Evolutionary conservation across 1,139 yeast species (phyloP).

Genomic region (Blastobotrys serpentis): DNA sequence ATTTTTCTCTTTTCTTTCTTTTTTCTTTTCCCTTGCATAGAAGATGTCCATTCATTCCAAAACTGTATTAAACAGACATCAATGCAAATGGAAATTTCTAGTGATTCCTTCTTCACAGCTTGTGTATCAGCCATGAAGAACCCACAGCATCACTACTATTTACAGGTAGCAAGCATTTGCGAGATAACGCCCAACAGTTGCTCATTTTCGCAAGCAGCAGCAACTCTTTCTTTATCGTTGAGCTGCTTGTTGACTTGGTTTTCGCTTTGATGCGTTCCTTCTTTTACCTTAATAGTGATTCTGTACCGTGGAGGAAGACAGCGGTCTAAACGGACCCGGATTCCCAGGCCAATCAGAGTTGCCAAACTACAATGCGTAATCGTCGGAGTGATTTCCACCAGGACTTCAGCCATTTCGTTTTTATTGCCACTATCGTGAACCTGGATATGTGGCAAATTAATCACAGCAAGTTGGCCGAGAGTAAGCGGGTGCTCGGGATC

Average conservation of each 20-base stretch:
- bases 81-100: too few relatives aligned
- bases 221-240: slow-evolving; percentile 95
- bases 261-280: slow-evolving; percentile 95
- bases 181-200: slow-evolving; percentile 84
- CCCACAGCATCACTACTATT: slow-evolving; percentile 16
- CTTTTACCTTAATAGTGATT: slow-evolving; percentile 73
- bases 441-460: slow-evolving; percentile 74
- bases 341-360: slow-evolving; percentile 91
- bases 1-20: too few relatives aligned
- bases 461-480: slow-evolving; percentile 92
- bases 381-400: slow-evolving; percentile 90
- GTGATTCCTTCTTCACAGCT: too few relatives aligned
- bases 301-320: slow-evolving; percentile 84
- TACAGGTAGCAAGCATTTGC: slow-evolving; percentile 86
- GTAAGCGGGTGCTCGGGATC: slow-evolving; percentile 99
- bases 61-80: too few relatives aligned
- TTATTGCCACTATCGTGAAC: slow-evolving; percentile 58
- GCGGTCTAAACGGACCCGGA: slow-evolving; percentile 86
- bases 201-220: slow-evolving; percentile 98
- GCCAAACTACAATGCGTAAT: slow-evolving; percentile 97
- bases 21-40: too few relatives aligned
- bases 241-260: slow-evolving; percentile 93
- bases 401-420: slow-evolving; percentile 65
- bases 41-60: too few relatives aligned
- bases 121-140: too few relatives aligned